Base-by-base conservation (phyloP, 352 stramenopile genomes). In the Globisporangium iwayamae region DNA sequence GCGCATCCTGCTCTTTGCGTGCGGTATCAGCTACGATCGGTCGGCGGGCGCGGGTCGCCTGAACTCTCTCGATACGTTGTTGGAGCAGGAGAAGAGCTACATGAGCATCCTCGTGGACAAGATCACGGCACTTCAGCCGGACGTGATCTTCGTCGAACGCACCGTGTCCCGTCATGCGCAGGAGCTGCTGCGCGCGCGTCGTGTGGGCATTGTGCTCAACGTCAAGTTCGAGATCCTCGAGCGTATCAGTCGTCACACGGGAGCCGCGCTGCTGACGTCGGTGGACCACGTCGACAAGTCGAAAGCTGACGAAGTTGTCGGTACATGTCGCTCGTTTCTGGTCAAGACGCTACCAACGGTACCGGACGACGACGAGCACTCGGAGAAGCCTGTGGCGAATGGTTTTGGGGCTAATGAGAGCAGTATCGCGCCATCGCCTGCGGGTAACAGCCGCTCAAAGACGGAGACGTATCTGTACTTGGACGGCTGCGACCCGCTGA, bases 61-160 rank as follows among this genome's bases (percentile, higher is more conserved):
- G 52, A 96, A 89, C 56, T 98, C 91, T 0, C 75, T 99, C 0
- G 96, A 99, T 67, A 98, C 94, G 10, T 67, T 99, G 7, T 70
- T 99, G 30, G 96, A 99, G 69, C 89, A 98, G 71, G 97, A 99
- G 75, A 90, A 98, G 65, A 92, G 94, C 60, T 99, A 99, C 72
- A 98, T 99, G 82, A 82, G 96, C 67, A 98, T 98, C 52, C 76
- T 99, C 16, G 96, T 99, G 16, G 85, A 94, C 25, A 99, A 99
- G 65, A 99, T 99, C 62, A 89, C 95, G 3, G 89, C 87, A 34
- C 68, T 99, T 30, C 89, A 98, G 64, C 97, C 97, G 8, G 91
- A 99, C 75, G 74, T 99, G 25, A 83, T 99, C 39, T 94, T 99
- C 69, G 93, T 98, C 28, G 94, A 95, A 56, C 83, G 86, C 16